Conservation (phyloP, 2,329 filamentous ascomycete species). For the Exophiala bonariae region DNA sequence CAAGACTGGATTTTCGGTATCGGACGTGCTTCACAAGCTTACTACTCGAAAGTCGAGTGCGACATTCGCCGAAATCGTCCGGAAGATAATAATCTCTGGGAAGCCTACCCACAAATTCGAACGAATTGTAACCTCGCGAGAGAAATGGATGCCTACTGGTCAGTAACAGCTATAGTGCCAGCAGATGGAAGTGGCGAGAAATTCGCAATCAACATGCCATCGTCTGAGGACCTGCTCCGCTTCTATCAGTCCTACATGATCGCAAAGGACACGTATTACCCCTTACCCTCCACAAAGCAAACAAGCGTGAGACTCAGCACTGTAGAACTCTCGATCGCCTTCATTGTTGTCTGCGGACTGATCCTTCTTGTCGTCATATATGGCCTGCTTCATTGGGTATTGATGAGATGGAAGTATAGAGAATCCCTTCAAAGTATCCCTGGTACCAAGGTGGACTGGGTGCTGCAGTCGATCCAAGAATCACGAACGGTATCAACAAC, state of each 20-base stretch:
- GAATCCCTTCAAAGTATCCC: too few relatives aligned
- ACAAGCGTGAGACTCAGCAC: constrained; percentile 5
- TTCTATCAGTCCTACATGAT: constrained; percentile 12
- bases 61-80: too few relatives aligned
- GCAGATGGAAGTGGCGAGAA: neutral
- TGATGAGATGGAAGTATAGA: too few relatives aligned
- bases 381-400: too few relatives aligned
- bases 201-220: neutral
- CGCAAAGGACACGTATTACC: constrained; percentile 9
- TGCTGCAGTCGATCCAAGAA: too few relatives aligned
- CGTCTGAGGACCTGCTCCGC: constrained; percentile 2
- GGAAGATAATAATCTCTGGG: too few relatives aligned
- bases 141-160: neutral
- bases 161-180: constrained; percentile 1
- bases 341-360: constrained; percentile 4
- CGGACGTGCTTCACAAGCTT: neutral
- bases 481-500: too few relatives aligned
- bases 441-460: too few relatives aligned
- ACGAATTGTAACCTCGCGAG: too few relatives aligned
- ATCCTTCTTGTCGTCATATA: neutral
- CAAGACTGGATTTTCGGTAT: too few relatives aligned
- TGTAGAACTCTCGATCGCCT: constrained; percentile 4
- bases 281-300: neutral
- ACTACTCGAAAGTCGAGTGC: too few relatives aligned
- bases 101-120: too few relatives aligned